A percentile compares a stretch with the other conserved stretches of the same genome.
Evolutionary conservation across 805 yeast species (phyloP).

Genomic region (Teunomyces cretensis): DNA sequence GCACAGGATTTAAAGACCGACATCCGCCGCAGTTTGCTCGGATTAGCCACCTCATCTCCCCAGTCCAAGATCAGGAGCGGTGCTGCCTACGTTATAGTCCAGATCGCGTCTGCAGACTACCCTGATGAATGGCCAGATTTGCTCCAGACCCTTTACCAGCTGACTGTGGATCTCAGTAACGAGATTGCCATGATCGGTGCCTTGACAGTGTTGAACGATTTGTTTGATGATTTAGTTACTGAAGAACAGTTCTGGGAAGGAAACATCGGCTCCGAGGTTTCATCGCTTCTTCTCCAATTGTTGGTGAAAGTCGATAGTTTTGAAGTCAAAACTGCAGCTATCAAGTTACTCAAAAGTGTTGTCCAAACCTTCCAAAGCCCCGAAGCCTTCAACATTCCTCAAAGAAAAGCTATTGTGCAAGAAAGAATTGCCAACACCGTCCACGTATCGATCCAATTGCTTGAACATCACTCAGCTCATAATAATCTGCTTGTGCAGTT

Average conservation of each 20-base stretch:
- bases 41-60: slow-evolving; percentile 40
- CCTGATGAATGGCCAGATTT: slow-evolving; percentile 96
- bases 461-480: slow-evolving; percentile 9
- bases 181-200: slow-evolving; percentile 50
- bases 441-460: slow-evolving; percentile 17
- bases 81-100: slow-evolving; percentile 74
- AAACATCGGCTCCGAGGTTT: slow-evolving; percentile 59
- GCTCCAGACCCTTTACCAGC: slow-evolving; percentile 46
- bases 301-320: slow-evolving; percentile 28
- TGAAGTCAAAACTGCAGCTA: slow-evolving; percentile 47
- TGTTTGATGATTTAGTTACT: slow-evolving; percentile 81
- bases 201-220: slow-evolving; percentile 62
- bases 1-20: slow-evolving; percentile 48
- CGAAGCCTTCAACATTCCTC: slow-evolving; percentile 40
- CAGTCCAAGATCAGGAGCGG: slow-evolving; percentile 64
- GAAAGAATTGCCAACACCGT: slow-evolving; percentile 18
- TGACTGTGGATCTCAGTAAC: slow-evolving; percentile 31
- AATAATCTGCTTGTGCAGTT: slow-evolving; percentile 13
- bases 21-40: slow-evolving; percentile 53
- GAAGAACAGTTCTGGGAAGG: slow-evolving; percentile 84
- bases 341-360: slow-evolving; percentile 53
- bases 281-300: slow-evolving; percentile 48
- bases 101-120: slow-evolving; percentile 83
- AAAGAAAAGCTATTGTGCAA: slow-evolving; percentile 35
- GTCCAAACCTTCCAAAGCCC: slow-evolving; percentile 53